Percentiles rank a stretch among this genome's conserved stretches.
Evolutionary conservation across 441 rosid species (phyloP).

Genomic region (Populus tomentosa): DNA sequence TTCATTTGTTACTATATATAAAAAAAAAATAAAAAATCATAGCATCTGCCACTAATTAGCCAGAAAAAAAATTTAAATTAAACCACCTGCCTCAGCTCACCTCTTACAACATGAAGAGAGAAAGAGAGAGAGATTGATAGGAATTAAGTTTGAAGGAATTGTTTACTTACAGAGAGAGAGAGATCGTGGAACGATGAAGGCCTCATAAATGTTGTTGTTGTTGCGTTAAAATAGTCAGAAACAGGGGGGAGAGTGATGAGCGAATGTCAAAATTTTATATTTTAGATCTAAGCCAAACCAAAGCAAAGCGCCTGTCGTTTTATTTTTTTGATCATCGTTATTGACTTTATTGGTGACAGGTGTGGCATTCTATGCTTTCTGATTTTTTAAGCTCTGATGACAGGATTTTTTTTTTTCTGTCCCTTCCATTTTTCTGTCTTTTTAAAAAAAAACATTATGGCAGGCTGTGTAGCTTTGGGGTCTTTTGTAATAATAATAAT

Average conservation of each 20-base stretch:
- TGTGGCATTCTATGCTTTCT: not conserved
- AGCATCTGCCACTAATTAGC: not conserved
- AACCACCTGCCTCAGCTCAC: not conserved
- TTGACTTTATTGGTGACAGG: not conserved
- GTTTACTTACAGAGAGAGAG: not conserved
- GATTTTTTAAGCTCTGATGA: not conserved
- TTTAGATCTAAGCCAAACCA: too few species aligned
- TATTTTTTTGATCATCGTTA: not conserved
- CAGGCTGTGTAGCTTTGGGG: too few species aligned
- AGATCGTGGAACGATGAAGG: not conserved
- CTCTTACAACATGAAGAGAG: too few species aligned
- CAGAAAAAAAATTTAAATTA: too few species aligned
- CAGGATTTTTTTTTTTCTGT: not conserved
- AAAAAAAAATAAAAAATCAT: not conserved
- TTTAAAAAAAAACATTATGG: too few species aligned
- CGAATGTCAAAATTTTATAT: too few species aligned
- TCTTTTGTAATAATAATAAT: too few species aligned
- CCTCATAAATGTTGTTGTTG: not conserved
- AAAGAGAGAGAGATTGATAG: too few species aligned
- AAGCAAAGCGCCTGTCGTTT: too few species aligned
- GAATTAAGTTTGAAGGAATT: not conserved
- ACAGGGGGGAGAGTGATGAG: too few species aligned
- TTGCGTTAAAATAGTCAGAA: too few species aligned
- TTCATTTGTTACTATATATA: not conserved
- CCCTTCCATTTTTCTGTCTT: too few species aligned